phyloP scores from a whole-genome alignment of 164 flowering plant species.

The Sextonia rubra region DNA sequence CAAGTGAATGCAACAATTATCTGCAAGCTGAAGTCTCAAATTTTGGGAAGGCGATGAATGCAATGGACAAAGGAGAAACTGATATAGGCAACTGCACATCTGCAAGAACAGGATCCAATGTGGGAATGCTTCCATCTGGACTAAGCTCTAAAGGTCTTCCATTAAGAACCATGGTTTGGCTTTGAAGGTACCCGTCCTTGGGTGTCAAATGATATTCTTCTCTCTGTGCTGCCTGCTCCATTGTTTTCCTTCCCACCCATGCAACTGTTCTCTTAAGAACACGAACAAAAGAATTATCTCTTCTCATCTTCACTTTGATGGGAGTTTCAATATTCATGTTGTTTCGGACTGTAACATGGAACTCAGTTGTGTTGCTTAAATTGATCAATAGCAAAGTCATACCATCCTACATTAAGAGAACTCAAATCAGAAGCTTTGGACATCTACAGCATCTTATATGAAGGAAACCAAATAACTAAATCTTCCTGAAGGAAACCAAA shows the following conservation, averaged over 20 bases:
- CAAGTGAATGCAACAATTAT: constrained; percentile 6
- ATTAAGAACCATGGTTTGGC: constrained; percentile 65
- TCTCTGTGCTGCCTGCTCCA: constrained; percentile 31
- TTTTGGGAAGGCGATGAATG: constrained; percentile 58
- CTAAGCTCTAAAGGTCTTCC: constrained; percentile 11
- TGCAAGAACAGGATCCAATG: constrained; percentile 32
- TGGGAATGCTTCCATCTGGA: constrained; percentile 41
- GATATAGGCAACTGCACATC: constrained; percentile 31
- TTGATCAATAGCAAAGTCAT: constrained; percentile 76
- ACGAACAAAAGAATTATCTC: constrained; percentile 25
- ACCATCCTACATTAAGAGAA: constrained; percentile 47
- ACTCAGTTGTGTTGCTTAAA: constrained; percentile 57
- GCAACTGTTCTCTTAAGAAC: constrained; percentile 46
- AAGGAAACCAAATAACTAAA: no score
- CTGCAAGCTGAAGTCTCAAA: constrained; percentile 65
- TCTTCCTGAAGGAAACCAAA: no score
- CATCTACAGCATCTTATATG: no score
- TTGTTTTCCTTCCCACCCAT: constrained; percentile 58
- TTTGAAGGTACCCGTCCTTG: constrained; percentile 52
- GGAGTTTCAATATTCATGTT: constrained; percentile 17
- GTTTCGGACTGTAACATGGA: constrained; percentile 30
- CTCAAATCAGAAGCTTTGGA: no score
- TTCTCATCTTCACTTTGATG: neutral
- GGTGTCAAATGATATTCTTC: constrained; percentile 53
- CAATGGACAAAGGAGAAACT: constrained; percentile 62